Conservation (phyloP, 331 rosid species). For the Quercus tomentella region DNA sequence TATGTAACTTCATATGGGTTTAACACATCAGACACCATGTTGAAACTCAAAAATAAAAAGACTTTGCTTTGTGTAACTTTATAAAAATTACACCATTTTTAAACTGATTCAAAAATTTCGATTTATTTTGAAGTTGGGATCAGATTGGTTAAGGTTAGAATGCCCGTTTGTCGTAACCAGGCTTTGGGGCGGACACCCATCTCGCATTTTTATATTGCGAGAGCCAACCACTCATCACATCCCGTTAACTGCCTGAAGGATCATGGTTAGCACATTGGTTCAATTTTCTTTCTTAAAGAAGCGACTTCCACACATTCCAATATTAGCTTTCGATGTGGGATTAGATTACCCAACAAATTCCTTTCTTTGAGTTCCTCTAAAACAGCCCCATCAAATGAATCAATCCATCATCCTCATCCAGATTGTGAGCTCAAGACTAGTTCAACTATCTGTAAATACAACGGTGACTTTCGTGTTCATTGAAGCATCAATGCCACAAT, state of each 20-base stretch:
- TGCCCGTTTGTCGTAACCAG: background rate
- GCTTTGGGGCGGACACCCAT: background rate
- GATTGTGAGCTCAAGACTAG: no score
- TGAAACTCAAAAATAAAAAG: no score
- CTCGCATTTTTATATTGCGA: background rate
- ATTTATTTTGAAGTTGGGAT: background rate
- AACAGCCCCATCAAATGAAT: no score
- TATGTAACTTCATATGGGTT: no score
- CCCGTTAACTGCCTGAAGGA: background rate
- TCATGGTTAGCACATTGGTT: rapidly evolving
- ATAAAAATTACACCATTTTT: no score
- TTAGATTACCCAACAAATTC: background rate
- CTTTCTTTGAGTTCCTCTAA: background rate
- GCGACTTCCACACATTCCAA: background rate
- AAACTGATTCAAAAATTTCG: no score
- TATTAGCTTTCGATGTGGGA: background rate
- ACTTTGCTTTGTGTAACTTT: no score
- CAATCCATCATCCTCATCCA: no score
- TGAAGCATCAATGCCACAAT: no score
- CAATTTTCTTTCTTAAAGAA: background rate
- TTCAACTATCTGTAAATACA: no score
- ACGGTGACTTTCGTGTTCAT: no score
- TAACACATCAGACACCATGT: no score
- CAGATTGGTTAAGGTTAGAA: background rate
- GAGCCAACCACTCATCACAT: background rate